These are phyloP conservation scores for Oryza longistaminata DNA, from an alignment of 176 grass and related monocot genomes.

Conservation along the genomic window DNA sequence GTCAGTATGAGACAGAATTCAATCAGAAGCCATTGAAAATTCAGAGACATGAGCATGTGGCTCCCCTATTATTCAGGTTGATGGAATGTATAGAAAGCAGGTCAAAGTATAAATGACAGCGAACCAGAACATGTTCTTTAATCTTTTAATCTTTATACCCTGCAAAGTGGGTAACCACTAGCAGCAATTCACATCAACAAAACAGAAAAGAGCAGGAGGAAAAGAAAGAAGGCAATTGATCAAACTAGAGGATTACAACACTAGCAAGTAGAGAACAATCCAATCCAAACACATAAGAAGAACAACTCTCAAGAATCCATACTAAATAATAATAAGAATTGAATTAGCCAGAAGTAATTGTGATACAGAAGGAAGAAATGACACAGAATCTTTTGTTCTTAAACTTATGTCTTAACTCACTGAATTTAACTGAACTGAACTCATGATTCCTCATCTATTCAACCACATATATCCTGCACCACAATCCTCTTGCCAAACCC, in stretches of 20 bases:
- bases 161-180: neutral
- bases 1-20: neutral
- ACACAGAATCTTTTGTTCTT: constrained; percentile 54
- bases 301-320: neutral
- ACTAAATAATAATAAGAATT: constrained; percentile 43
- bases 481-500: constrained; percentile 54
- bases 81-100: neutral
- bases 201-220: neutral
- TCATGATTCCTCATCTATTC: constrained; percentile 70
- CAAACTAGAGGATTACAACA: neutral
- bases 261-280: neutral
- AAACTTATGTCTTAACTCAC: constrained; percentile 49
- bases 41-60: neutral
- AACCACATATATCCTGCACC: constrained; percentile 72
- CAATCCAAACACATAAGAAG: neutral
- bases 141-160: neutral
- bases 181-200: neutral
- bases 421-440: constrained; percentile 56
- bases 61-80: neutral
- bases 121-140: neutral
- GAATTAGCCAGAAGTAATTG: constrained; percentile 44
- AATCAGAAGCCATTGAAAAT: neutral
- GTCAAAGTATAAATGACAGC: neutral
- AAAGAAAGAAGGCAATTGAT: neutral
- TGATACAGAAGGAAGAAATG: constrained; percentile 58